Percentiles rank a stretch among this genome's conserved stretches.
phyloP scores from a whole-genome alignment of 2,329 filamentous ascomycete species.

The Fusarium beomiforme region DNA sequence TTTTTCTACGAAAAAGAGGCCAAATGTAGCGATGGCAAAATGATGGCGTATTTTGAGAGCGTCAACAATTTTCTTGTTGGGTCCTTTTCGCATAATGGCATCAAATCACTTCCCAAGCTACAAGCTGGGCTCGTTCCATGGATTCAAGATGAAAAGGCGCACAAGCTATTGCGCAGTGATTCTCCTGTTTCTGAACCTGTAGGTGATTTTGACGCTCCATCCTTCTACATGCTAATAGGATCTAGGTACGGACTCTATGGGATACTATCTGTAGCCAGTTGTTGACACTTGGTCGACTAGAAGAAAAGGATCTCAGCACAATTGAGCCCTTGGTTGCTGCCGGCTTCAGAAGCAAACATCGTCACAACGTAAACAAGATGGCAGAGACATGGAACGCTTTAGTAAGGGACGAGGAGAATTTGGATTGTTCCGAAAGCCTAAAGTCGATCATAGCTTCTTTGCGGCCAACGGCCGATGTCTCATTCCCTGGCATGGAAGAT shows the following conservation, averaged over 20 bases:
- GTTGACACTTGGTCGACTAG: slow-evolving; percentile 47
- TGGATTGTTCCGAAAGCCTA: slow-evolving; percentile 73
- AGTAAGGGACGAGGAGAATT: slow-evolving; percentile 67
- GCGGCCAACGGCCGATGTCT: slow-evolving; percentile 60
- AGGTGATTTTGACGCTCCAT: slow-evolving; percentile 42
- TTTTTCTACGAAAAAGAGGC: slow-evolving; percentile 62
- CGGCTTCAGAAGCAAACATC: slow-evolving; percentile 68
- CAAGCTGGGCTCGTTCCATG: slow-evolving; percentile 71
- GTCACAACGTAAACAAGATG: slow-evolving; percentile 61
- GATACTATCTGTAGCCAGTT: slow-evolving; percentile 56
- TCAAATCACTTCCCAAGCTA: slow-evolving; percentile 66
- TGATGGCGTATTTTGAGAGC: slow-evolving; percentile 62
- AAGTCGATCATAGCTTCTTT: slow-evolving; percentile 70
- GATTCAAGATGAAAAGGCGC: slow-evolving; percentile 67
- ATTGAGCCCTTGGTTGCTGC: slow-evolving; percentile 66
- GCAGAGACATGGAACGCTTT: slow-evolving; percentile 73
- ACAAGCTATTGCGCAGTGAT: slow-evolving; percentile 54
- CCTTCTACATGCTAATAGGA: slow-evolving; percentile 39
- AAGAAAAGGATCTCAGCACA: slow-evolving; percentile 58
- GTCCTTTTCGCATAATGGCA: slow-evolving; percentile 60
- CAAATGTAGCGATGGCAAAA: slow-evolving; percentile 48
- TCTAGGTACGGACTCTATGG: slow-evolving; percentile 62
- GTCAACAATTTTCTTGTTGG: slow-evolving; percentile 62
- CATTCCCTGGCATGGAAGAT: slow-evolving; percentile 56
- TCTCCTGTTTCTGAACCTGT: slow-evolving; percentile 56